Evolutionary conservation across 2,329 filamentous ascomycete species (phyloP), one percentile per base, ranked within the genome.

Genomic region (Emmonsiellopsis sp.): DNA sequence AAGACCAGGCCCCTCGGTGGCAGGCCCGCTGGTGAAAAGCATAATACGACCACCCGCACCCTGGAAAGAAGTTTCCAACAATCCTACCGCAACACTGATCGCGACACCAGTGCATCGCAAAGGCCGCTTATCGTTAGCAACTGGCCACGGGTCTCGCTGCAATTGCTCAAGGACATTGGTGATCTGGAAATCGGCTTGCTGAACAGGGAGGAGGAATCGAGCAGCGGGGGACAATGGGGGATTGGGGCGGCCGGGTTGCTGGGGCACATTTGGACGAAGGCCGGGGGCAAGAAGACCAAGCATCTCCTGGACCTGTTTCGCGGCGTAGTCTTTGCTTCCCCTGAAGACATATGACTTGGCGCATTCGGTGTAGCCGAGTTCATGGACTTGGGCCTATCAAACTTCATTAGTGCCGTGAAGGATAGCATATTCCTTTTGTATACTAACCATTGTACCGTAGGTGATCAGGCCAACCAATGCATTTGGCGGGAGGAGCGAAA

Each of bases 291-390:
- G 78, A 52, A 96, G 78, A 32, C 91, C 93, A 49, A 98, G 84
- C 93, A 98, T 98, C 67, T 98, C 93, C 71, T 97, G 92, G n/a
- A 98, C 90, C 69, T 97, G 91, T 75, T 97, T 97, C 52, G 91
- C 88, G n/a, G 85, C 81, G 71, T 98, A 98, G 65, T 98, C 93
- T 77, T 97, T 98, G 77, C 85, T 96, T 40, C 93, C 93, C 53
- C 92, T 84, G 79, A 98, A 98, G 42, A 98, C 93, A 65, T 96
- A 98, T 5, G 92, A 96, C 74, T 97, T 98, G 60, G 93, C 89
- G 72, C 93, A 98, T 72, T 97, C 93, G 53, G 88, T 91, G 68
- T 98, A 98, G 53, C 93, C 93, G 61, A 98, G 88, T 73, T 98
- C 93, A 68, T 98, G 93, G 14, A 98, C 89, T 81, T 96, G 91